Evolutionary conservation across 1,139 yeast genomes (phyloP).

Genomic region (Hanseniaspora sp.): DNA sequence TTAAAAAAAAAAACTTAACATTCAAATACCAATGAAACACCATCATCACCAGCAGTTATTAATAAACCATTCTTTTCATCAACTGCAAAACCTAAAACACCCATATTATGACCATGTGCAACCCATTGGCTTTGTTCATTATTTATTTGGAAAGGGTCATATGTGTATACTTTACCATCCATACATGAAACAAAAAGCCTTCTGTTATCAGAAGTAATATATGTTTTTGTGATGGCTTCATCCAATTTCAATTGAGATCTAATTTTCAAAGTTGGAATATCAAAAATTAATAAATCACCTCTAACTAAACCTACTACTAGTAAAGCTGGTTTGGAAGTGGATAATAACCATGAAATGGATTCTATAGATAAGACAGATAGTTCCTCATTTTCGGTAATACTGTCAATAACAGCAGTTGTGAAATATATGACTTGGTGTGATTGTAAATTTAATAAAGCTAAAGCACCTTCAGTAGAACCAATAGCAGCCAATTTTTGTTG

Average conservation of each 20-base stretch:
- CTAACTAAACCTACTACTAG: constrained; percentile 83
- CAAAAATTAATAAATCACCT: constrained; percentile 74
- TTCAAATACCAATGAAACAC: constrained; percentile 70
- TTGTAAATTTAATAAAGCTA: constrained; percentile 62
- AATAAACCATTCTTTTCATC: constrained; percentile 37
- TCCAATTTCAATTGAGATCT: constrained; percentile 58
- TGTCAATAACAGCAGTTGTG: constrained; percentile 50
- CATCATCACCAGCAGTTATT: constrained; percentile 96
- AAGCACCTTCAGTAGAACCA: constrained; percentile 80
- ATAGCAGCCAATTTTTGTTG: constrained; percentile 42
- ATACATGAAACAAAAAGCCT: constrained; percentile 60
- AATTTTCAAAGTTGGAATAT: constrained; percentile 75
- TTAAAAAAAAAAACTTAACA: neutral
- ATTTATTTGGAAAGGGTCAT: constrained; percentile 75
- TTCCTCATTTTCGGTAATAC: constrained; percentile 50
- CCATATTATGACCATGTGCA: constrained; percentile 90
- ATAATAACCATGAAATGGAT: constrained; percentile 56
- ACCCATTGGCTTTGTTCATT: constrained; percentile 63
- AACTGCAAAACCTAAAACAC: constrained; percentile 55
- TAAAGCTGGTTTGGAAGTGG: constrained; percentile 46
- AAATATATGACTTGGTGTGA: constrained; percentile 59
- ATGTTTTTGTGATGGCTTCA: constrained; percentile 75
- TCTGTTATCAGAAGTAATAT: constrained; percentile 49
- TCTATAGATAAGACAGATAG: constrained; percentile 68
- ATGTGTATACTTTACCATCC: constrained; percentile 75